Evolutionary conservation across 345 rosid species (phyloP).

Genomic region (Lepidium aucheri): DNA sequence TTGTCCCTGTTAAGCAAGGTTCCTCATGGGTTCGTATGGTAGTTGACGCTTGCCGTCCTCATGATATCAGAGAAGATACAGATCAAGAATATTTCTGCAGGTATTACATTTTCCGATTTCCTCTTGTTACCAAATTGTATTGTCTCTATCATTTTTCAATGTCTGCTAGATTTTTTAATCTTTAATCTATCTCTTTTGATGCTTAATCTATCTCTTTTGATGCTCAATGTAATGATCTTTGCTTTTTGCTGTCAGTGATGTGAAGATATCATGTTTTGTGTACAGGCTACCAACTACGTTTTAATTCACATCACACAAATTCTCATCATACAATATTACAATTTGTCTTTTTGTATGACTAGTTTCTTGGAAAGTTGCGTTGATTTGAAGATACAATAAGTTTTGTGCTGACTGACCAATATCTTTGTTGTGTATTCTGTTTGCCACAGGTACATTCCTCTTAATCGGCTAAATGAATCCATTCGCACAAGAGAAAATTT

Average conservation of each 20-base stretch:
- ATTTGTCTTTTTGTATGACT: not conserved
- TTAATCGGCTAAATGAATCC: constrained; percentile 39
- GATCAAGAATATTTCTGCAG: constrained; percentile 78
- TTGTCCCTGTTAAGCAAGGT: constrained; percentile 53
- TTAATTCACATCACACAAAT: no score
- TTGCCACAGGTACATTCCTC: constrained; percentile 72
- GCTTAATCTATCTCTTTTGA: not conserved
- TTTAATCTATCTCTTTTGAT: not conserved
- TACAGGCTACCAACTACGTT: not conserved
- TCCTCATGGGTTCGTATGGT: constrained; percentile 68
- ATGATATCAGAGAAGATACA: constrained; percentile 80
- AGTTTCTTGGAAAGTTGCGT: not conserved
- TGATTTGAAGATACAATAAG: not conserved
- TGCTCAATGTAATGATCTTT: not conserved
- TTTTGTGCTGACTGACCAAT: not conserved
- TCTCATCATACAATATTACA: not conserved
- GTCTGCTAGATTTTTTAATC: not conserved
- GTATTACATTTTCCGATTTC: constrained; percentile 24
- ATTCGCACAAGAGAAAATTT: constrained; percentile 27
- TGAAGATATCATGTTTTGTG: not conserved
- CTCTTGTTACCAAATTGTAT: not conserved
- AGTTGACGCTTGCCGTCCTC: constrained; percentile 89
- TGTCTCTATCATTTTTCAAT: not conserved
- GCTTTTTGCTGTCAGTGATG: not conserved
- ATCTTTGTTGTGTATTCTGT: constrained; percentile 12